Evolutionary conservation across 345 rosid species (phyloP).

Genomic region (Capsella bursapastoris): DNA sequence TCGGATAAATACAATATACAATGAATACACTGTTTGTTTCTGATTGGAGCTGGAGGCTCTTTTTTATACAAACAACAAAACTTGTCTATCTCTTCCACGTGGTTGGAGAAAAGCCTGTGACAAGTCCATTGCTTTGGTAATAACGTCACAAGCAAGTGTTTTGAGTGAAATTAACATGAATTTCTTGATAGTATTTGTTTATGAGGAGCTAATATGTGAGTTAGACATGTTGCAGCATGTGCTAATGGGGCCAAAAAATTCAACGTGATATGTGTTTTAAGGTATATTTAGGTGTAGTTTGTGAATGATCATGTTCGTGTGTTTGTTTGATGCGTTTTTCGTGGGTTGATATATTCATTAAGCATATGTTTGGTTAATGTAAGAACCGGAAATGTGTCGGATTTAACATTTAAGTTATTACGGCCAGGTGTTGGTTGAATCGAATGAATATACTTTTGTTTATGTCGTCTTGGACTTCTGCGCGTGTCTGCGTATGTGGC

Average conservation of each 20-base stretch:
- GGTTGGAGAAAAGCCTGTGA: constrained; percentile 15
- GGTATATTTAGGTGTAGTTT: background rate
- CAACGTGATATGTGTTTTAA: constrained; percentile 23
- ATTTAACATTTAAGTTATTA: too few relatives aligned
- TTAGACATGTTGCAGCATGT: constrained; percentile 29
- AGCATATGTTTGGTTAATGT: background rate
- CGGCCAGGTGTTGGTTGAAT: constrained; percentile 20
- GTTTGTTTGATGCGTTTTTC: constrained; percentile 9
- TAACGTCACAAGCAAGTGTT: constrained; percentile 30
- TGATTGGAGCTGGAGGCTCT: constrained; percentile 32
- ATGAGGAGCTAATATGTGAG: background rate
- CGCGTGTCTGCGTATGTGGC: background rate
- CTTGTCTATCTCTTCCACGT: constrained; percentile 30
- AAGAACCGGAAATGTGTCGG: background rate
- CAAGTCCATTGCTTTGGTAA: constrained; percentile 38
- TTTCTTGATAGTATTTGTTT: background rate
- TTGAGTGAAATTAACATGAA: background rate
- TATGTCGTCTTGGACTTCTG: background rate
- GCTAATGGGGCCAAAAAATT: constrained; percentile 15
- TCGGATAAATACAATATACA: constrained; percentile 32
- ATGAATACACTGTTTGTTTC: background rate
- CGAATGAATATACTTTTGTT: background rate
- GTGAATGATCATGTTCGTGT: constrained; percentile 18
- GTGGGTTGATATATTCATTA: background rate
- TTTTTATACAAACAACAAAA: constrained; percentile 5